phyloP scores from a whole-genome alignment of 2,329 filamentous ascomycete genomes.

The Leptodontidium sp. region DNA sequence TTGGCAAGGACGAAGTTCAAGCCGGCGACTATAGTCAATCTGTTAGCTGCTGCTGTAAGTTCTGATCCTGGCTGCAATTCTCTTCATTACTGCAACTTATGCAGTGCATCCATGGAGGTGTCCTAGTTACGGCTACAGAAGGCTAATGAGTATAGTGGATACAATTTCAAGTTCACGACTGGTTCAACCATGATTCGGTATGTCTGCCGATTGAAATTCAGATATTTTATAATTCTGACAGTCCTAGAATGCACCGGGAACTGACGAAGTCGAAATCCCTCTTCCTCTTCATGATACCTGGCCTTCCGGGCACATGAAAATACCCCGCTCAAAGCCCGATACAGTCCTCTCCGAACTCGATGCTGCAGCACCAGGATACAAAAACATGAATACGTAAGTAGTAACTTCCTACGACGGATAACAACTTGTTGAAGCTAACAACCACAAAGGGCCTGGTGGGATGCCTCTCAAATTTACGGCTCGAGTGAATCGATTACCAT shows the following conservation, averaged over 20 bases:
- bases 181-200: constrained; percentile 30
- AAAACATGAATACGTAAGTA: constrained; percentile 29
- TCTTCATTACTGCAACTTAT: not conserved
- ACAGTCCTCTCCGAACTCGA: constrained; percentile 6
- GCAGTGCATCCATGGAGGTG: not conserved
- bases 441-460: constrained; percentile 26
- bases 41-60: constrained; percentile 32
- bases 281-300: constrained; percentile 22
- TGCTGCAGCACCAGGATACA: constrained; percentile 28
- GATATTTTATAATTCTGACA: not conserved
- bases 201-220: constrained; percentile 1
- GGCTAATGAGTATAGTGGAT: constrained; percentile 30
- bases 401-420: too few species aligned
- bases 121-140: constrained; percentile 14
- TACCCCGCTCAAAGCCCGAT: constrained; percentile 27
- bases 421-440: not conserved
- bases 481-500: constrained; percentile 23
- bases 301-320: constrained; percentile 30
- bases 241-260: constrained; percentile 11
- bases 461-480: constrained; percentile 30
- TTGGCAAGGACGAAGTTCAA: constrained; percentile 21
- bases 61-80: constrained; percentile 15
- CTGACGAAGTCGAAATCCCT: constrained; percentile 29
- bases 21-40: constrained; percentile 29
- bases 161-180: constrained; percentile 34